Evolutionary conservation across 2,329 filamentous ascomycete genomes (phyloP).

Genomic region (Rachicladosporium sp.): DNA sequence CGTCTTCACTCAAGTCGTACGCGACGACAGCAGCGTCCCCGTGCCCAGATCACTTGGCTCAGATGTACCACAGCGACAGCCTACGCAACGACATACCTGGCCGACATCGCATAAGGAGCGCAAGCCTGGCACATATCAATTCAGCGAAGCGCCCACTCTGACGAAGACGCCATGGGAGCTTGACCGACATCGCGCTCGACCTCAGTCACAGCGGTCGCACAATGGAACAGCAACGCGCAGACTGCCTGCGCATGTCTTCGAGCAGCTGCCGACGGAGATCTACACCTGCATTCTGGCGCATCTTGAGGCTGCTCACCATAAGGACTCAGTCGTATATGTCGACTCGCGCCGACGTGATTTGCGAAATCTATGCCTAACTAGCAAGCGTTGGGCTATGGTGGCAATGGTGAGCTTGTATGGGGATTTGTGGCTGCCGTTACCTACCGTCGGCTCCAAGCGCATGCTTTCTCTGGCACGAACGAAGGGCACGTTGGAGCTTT

Average conservation of each 20-base stretch:
- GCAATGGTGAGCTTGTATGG: constrained; percentile 40
- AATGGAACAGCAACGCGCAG: not conserved
- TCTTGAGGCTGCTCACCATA: constrained; percentile 33
- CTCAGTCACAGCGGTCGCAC: constrained; percentile 1
- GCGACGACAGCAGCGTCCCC: not conserved
- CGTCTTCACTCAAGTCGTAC: constrained; percentile 3
- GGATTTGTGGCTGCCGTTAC: constrained; percentile 16
- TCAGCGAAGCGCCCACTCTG: constrained; percentile 12
- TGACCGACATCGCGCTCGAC: constrained; percentile 17
- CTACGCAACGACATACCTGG: constrained; percentile 10
- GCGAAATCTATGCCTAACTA: constrained; percentile 41
- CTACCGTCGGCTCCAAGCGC: constrained; percentile 21
- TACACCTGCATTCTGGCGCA: constrained; percentile 44
- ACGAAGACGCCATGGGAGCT: constrained; percentile 29
- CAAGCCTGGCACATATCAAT: constrained; percentile 6
- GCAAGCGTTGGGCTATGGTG: constrained; percentile 43
- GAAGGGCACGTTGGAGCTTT: constrained; percentile 39
- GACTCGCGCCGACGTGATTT: constrained; percentile 45
- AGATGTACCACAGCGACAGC: constrained; percentile 1
- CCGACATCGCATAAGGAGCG: constrained; percentile 4
- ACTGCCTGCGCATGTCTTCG: constrained; percentile 26
- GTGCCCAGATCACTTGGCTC: not conserved
- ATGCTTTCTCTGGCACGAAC: constrained; percentile 23
- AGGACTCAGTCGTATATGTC: constrained; percentile 29
- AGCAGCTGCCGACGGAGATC: constrained; percentile 39